phyloP scores from a whole-genome alignment of 345 rosid species.

The Noccaea caerulescens region DNA sequence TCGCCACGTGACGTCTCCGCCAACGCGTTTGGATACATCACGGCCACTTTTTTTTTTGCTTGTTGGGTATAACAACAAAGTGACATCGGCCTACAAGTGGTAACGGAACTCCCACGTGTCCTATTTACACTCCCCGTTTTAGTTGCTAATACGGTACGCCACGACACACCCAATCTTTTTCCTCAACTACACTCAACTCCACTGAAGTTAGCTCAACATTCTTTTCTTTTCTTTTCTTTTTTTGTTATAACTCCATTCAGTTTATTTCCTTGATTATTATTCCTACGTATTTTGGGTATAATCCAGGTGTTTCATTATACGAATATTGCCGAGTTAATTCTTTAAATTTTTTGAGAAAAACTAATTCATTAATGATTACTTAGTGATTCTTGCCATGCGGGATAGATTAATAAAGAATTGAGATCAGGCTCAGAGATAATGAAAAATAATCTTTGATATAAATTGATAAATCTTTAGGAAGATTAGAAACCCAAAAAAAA shows the following conservation, averaged over 20 bases:
- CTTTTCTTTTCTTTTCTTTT: neutral
- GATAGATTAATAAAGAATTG: neutral
- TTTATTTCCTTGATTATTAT: neutral
- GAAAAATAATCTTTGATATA: conserved; percentile 2
- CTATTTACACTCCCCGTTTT: conserved; percentile 23
- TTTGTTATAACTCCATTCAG: neutral
- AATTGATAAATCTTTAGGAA: neutral
- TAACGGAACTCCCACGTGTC: conserved; percentile 43
- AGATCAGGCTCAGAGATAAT: conserved; percentile 17
- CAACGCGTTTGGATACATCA: conserved; percentile 45
- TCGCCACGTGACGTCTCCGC: conserved; percentile 47
- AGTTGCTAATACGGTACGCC: conserved; percentile 46
- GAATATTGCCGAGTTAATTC: neutral
- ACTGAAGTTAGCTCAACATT: conserved; percentile 36
- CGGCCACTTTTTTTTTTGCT: conserved; percentile 36
- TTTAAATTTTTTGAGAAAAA: neutral
- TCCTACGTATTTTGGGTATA: neutral
- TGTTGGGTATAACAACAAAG: conserved; percentile 41
- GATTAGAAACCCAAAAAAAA: conserved; percentile 29
- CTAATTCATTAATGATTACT: neutral
- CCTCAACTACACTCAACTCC: conserved; percentile 47
- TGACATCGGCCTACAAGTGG: conserved; percentile 40
- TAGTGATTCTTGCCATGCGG: conserved; percentile 14
- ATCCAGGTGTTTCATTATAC: conserved; percentile 9
- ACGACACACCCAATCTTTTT: conserved; percentile 35